Conservation (phyloP, 495 filamentous ascomycete genomes). For the Neurospora hispaniola region DNA sequence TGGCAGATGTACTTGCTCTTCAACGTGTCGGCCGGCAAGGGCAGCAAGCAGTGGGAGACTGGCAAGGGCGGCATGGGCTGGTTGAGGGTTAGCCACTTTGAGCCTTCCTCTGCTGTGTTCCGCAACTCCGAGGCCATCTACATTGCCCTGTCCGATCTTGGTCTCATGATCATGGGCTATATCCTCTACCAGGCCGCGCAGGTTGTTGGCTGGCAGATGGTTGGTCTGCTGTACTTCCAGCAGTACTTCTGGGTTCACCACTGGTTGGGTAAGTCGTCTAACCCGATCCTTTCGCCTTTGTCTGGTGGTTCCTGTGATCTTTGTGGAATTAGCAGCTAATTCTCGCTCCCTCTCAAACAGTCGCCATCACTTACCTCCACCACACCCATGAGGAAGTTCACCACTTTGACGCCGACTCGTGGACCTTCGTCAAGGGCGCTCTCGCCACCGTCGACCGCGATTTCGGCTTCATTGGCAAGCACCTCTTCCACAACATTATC, state of each 20-base stretch:
- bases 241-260: constrained; percentile 98
- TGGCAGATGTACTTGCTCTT: constrained; percentile 77
- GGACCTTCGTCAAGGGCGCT: constrained; percentile 81
- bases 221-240: constrained; percentile 80
- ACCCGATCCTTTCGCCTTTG: too few relatives aligned
- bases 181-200: constrained; percentile 47
- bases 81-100: constrained; percentile 87
- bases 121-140: constrained; percentile 79
- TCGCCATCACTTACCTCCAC: constrained; percentile 81
- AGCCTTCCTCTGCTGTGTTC: constrained; percentile 77
- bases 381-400: constrained; percentile 77
- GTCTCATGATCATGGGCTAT: constrained; percentile 48
- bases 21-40: constrained; percentile 88
- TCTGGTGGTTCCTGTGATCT: too few relatives aligned
- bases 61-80: constrained; percentile 49
- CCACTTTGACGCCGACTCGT: constrained; percentile 63
- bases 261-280: constrained; percentile 64
- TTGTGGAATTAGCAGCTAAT: constrained; percentile 15
- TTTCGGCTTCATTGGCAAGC: constrained; percentile 75
- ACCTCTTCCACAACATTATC: constrained; percentile 81
- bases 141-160: constrained; percentile 74
- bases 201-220: constrained; percentile 71
- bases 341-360: constrained; percentile 23
- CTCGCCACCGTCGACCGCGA: constrained; percentile 82
- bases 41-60: constrained; percentile 62